Evolutionary conservation across 2,329 filamentous ascomycete genomes (phyloP).

Genomic region (Penicillium sclerotiorum): DNA sequence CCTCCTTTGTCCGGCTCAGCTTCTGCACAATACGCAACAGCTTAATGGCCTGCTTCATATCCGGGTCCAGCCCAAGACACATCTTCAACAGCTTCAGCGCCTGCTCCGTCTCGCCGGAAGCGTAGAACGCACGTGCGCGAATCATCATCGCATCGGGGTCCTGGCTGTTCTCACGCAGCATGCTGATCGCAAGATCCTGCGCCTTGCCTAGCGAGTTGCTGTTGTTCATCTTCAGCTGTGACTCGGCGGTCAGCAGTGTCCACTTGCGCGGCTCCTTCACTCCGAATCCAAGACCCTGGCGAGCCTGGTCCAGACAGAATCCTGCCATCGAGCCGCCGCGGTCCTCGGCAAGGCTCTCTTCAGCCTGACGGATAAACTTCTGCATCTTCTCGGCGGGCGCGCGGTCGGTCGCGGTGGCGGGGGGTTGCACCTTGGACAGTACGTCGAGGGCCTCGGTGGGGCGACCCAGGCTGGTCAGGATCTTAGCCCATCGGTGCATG

Average conservation of each 20-base stretch:
- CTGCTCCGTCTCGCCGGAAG: constrained; percentile 92
- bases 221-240: constrained; percentile 89
- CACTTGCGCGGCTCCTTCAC: constrained; percentile 86
- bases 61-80: constrained; percentile 86
- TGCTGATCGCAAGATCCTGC: constrained; percentile 85
- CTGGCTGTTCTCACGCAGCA: constrained; percentile 83
- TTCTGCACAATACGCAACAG: constrained; percentile 89
- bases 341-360: constrained; percentile 72
- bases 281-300: constrained; percentile 73
- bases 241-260: constrained; percentile 89
- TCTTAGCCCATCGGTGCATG: constrained; percentile 80
- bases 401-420: constrained; percentile 82
- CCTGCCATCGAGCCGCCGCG: constrained; percentile 88
- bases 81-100: constrained; percentile 90
- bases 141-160: constrained; percentile 94
- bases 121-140: constrained; percentile 82
- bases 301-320: constrained; percentile 87
- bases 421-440: constrained; percentile 76
- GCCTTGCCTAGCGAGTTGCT: constrained; percentile 87
- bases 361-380: constrained; percentile 76
- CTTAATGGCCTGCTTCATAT: constrained; percentile 85
- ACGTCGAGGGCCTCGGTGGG: constrained; percentile 84
- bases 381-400: constrained; percentile 82
- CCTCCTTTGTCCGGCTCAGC: constrained; percentile 88
- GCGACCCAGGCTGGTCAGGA: constrained; percentile 83